These are phyloP conservation scores for Suhomyces chickasaworum DNA, from an alignment of 1,139 yeast genomes.

Conservation along the genomic window DNA sequence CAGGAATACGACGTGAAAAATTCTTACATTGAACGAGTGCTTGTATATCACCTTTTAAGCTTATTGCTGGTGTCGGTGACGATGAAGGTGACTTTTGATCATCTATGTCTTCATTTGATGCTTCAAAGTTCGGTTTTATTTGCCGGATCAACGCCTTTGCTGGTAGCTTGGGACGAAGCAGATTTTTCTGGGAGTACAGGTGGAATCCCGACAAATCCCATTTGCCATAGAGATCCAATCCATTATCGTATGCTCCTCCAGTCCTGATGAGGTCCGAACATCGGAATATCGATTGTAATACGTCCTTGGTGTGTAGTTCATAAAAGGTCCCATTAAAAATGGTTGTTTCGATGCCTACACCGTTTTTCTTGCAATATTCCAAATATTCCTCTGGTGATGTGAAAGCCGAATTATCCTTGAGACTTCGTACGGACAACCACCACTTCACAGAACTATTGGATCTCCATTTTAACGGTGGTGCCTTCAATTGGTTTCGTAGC, in stretches of 20 bases:
- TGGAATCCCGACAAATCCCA: slow-evolving; percentile 52
- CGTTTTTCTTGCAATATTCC: slow-evolving; percentile 28
- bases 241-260: slow-evolving; percentile 77
- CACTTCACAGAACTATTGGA: not conserved
- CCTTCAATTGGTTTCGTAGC: not conserved
- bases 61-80: slow-evolving; percentile 14
- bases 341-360: slow-evolving; percentile 35
- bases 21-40: slow-evolving; percentile 64
- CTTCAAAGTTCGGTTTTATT: slow-evolving; percentile 6
- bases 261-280: slow-evolving; percentile 42
- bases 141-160: slow-evolving; percentile 14
- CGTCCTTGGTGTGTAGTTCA: slow-evolving; percentile 57
- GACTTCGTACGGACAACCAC: not conserved
- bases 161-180: slow-evolving; percentile 4
- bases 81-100: too few relatives aligned
- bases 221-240: slow-evolving; percentile 65
- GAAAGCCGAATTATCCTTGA: not conserved
- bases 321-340: slow-evolving; percentile 71
- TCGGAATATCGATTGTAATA: slow-evolving; percentile 42
- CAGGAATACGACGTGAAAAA: slow-evolving; percentile 47
- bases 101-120: not conserved
- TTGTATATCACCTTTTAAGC: slow-evolving; percentile 32
- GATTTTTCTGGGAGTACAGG: slow-evolving; percentile 9
- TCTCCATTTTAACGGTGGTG: not conserved
- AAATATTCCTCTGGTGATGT: slow-evolving; percentile 30